phyloP scores from a whole-genome alignment of 192 early-diverging fungal species.

The Spinellus fusiger region DNA sequence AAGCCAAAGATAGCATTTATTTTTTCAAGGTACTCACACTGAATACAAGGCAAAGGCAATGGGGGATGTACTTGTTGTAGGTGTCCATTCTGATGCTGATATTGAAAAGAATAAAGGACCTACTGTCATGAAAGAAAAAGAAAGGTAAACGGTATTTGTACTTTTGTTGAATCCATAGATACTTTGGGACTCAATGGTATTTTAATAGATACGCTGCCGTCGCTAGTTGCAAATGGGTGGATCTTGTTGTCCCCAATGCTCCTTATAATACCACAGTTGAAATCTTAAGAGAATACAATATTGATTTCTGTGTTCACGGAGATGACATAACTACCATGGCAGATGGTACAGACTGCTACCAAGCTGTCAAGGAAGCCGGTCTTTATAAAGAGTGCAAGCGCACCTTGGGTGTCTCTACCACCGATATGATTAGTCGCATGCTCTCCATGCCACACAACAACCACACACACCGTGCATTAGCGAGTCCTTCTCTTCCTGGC shows the following conservation, averaged over 20 bases:
- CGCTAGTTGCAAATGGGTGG: slow-evolving; percentile 95
- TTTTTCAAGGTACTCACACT: neutral
- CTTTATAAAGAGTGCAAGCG: slow-evolving; percentile 94
- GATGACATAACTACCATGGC: slow-evolving; percentile 96
- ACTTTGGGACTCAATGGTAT: slow-evolving; percentile 47
- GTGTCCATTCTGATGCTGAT: slow-evolving; percentile 93
- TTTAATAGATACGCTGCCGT: slow-evolving; percentile 90
- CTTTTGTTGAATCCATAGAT: neutral
- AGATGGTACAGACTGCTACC: slow-evolving; percentile 96
- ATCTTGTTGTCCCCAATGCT: slow-evolving; percentile 86
- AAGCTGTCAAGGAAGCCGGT: slow-evolving; percentile 90
- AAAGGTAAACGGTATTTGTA: slow-evolving; percentile 50
- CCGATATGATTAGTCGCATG: slow-evolving; percentile 96
- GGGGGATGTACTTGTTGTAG: slow-evolving; percentile 91
- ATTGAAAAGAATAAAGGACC: slow-evolving; percentile 94
- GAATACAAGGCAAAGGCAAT: slow-evolving; percentile 77
- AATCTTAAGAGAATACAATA: slow-evolving; percentile 76
- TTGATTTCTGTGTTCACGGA: slow-evolving; percentile 95
- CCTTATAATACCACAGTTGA: slow-evolving; percentile 90
- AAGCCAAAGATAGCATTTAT: neutral
- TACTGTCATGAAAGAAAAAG: slow-evolving; percentile 93
- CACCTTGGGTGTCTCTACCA: slow-evolving; percentile 91
- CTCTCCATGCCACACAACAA: slow-evolving; percentile 86
- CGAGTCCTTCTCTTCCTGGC: slow-evolving; percentile 38
- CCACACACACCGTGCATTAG: slow-evolving; percentile 51